A percentile compares a stretch with the other conserved stretches of the same genome.
These are phyloP conservation scores for Discostella stelligeroides DNA, from an alignment of 108 stramenopile genomes.

Conservation along the genomic window DNA sequence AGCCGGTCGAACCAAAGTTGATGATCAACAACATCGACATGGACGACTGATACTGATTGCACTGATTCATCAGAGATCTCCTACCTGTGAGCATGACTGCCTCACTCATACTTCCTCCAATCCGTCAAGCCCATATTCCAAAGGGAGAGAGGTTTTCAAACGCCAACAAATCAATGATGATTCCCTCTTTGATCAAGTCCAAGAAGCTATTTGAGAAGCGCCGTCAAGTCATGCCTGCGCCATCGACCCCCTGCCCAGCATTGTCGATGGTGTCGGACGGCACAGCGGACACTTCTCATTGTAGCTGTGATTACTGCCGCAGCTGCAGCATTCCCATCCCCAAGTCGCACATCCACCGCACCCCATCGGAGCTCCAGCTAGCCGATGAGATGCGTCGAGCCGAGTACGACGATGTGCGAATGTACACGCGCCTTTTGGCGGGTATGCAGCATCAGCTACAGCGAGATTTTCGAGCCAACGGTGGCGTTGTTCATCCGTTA, in stretches of 20 bases:
- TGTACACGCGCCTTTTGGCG: slow-evolving; percentile 45
- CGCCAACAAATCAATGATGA: not conserved
- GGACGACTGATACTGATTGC: too few species aligned
- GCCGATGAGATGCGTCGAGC: slow-evolving; percentile 37
- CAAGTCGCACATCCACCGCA: slow-evolving; percentile 43
- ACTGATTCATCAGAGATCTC: too few species aligned
- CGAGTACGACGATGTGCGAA: slow-evolving; percentile 43
- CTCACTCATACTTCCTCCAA: too few species aligned
- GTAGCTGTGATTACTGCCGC: not conserved
- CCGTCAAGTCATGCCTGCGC: slow-evolving; percentile 11
- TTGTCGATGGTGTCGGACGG: not conserved
- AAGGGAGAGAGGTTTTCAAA: not conserved
- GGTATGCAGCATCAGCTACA: slow-evolving; percentile 30
- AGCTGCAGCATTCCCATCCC: slow-evolving; percentile 36
- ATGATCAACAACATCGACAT: too few species aligned
- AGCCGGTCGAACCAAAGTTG: too few species aligned
- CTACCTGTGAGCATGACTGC: too few species aligned
- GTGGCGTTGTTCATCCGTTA: slow-evolving; percentile 11
- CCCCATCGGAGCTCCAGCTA: slow-evolving; percentile 44
- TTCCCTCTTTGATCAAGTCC: not conserved
- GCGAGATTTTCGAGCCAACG: slow-evolving; percentile 14
- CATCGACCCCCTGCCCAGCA: not conserved
- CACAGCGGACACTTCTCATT: not conserved
- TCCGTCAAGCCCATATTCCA: not conserved
- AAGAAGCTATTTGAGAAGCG: too few species aligned